Base-by-base conservation (phyloP, 345 rosid genomes). In the Eutrema japonicum region DNA sequence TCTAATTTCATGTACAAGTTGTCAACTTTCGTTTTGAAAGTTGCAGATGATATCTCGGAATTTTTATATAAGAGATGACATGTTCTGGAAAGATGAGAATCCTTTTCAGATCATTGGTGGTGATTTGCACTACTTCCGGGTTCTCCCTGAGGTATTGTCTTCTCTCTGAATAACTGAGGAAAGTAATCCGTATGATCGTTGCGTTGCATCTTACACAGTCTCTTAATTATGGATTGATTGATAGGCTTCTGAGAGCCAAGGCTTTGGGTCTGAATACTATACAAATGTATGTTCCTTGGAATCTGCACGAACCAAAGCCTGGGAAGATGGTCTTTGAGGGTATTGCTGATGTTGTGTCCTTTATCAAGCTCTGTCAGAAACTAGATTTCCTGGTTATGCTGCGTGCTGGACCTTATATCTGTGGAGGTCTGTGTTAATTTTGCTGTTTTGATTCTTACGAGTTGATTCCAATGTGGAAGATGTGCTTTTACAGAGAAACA, bases 221-320 rank as follows among this genome's bases (percentile, higher is more conserved):
- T 57, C 6, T 56, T 61, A 53, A 47, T 30, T 35, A 41, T 48
- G 14, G 45, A 42, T 51, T 43, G 56, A 22, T 18, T 35, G 2
- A 91, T 80, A 87, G 96, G 71, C 84, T 94, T 70, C 60, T 89
- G 64, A 87, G 85, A 83, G 97, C 91, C 41, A 91, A 89, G 83
- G 88, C 96, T 66, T 59, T 94, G 86, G 97, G 97, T 12, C 76
- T 94, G 77, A 94, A 91, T 80, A 80, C 95, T 35, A 87, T 94
- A 64, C 98, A 94, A 85, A 77, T 84, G 36, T 94, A 94, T 76
- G 91, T 89, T 75, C 96, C 97, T 50, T 94, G 98, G 97, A 94
- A 94, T 83, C 80, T 94, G 45, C 98, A 94, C 77, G 95, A 94
- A 76, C 97, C 98, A n/a, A 82, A 79, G 81, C 93, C 87, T 3